Conservation (phyloP, 1,284 basidiomycete species). For the Psilocybe mexicana region DNA sequence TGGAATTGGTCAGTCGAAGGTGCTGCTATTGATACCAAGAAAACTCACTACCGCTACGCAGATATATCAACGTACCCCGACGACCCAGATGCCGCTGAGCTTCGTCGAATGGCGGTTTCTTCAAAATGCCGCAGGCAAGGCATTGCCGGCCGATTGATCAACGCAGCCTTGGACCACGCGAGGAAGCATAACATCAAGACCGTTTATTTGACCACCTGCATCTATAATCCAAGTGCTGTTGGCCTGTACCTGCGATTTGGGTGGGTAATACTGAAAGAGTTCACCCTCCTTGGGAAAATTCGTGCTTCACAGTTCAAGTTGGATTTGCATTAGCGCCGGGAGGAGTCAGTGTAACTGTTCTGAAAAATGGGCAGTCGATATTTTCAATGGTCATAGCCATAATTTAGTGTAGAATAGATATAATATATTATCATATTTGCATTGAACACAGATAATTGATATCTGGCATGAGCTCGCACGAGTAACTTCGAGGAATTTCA, state of each 20-base stretch:
- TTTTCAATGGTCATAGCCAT: too few species aligned
- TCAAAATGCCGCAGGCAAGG: slow-evolving; percentile 16
- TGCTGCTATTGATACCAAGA: not conserved
- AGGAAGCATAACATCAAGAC: slow-evolving; percentile 6
- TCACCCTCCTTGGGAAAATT: slow-evolving; percentile 1
- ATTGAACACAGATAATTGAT: too few species aligned
- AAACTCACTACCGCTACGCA: not conserved
- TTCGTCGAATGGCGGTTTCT: slow-evolving; percentile 23
- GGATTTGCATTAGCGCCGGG: not conserved
- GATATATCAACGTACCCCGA: slow-evolving; percentile 4
- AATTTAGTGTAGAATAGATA: too few species aligned
- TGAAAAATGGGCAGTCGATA: too few species aligned
- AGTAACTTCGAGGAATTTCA: too few species aligned
- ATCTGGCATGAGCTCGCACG: too few species aligned
- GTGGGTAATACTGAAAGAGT: slow-evolving; percentile 11
- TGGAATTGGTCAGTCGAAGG: slow-evolving; percentile 23
- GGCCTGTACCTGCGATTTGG: slow-evolving; percentile 20
- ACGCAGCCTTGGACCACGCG: slow-evolving; percentile 14
- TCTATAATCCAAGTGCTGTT: slow-evolving; percentile 15
- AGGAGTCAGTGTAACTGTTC: too few species aligned
- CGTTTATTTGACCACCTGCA: slow-evolving; percentile 16
- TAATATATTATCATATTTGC: too few species aligned
- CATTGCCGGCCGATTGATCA: slow-evolving; percentile 14
- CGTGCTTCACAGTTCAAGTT: not conserved
- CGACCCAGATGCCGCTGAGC: slow-evolving; percentile 14